Percentiles rank a stretch among this genome's conserved stretches.
phyloP scores from a whole-genome alignment of 169 alveolate genomes.

The Blepharisma undulans region DNA sequence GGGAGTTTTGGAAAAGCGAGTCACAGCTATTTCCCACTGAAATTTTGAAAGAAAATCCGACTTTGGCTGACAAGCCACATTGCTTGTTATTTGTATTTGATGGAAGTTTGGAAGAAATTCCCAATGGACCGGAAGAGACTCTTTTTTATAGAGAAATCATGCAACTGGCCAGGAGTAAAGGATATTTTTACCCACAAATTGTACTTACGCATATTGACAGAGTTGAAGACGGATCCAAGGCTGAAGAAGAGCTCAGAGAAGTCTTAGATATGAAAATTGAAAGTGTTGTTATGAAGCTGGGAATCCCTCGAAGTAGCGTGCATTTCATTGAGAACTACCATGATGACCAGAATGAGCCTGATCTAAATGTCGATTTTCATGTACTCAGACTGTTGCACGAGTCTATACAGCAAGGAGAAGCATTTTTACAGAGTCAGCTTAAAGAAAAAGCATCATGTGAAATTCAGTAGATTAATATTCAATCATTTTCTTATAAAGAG shows the following conservation, averaged over 20 bases:
- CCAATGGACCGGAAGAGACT: constrained; percentile 56
- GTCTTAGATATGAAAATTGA: constrained; percentile 61
- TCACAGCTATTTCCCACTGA: constrained; percentile 63
- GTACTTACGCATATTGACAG: constrained; percentile 65
- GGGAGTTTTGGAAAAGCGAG: constrained; percentile 74
- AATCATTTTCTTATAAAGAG: too few relatives aligned
- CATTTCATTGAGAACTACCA: constrained; percentile 76
- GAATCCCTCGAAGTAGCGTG: constrained; percentile 61
- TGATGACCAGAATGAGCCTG: constrained; percentile 36
- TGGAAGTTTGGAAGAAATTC: constrained; percentile 65
- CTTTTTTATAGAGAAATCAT: constrained; percentile 61
- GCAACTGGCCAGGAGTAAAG: constrained; percentile 52
- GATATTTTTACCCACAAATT: constrained; percentile 66
- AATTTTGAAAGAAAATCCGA: constrained; percentile 46
- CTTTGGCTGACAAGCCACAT: constrained; percentile 59
- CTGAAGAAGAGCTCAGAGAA: constrained; percentile 38
- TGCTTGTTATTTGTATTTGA: constrained; percentile 67
- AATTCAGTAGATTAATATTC: neutral
- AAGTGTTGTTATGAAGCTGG: constrained; percentile 57
- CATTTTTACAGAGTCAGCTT: constrained; percentile 51
- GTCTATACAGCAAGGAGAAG: constrained; percentile 54
- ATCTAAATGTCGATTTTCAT: constrained; percentile 58
- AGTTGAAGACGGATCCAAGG: constrained; percentile 48
- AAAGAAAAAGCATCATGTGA: constrained; percentile 46
- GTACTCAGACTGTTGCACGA: constrained; percentile 60